These are phyloP conservation scores for Gardenia jasminoides DNA, from an alignment of 257 asterid genomes.

Conservation along the genomic window DNA sequence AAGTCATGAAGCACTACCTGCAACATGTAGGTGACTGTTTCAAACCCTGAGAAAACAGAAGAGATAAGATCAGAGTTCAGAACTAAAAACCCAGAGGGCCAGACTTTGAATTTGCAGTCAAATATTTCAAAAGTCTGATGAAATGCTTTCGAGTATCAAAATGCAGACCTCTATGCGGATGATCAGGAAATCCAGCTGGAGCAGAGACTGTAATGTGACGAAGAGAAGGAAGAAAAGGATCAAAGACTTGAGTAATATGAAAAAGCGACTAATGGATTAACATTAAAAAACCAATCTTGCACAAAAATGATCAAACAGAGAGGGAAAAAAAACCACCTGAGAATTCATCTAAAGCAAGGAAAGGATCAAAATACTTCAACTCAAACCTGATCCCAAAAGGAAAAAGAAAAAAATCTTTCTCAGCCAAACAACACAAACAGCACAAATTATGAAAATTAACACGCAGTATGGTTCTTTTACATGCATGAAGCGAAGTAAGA, in stretches of 20 bases:
- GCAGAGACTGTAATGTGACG: slow-evolving; percentile 59
- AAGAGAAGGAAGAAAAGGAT: neutral
- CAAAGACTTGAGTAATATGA: neutral
- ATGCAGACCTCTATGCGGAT: slow-evolving; percentile 88
- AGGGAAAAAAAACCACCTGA: slow-evolving; percentile 50
- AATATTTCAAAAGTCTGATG: neutral
- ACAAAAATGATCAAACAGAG: neutral
- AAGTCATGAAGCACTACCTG: slow-evolving; percentile 47
- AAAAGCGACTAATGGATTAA: neutral
- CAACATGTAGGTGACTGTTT: slow-evolving; percentile 91
- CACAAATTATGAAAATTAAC: neutral
- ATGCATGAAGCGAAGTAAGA: neutral
- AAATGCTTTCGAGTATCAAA: neutral
- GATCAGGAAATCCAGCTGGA: slow-evolving; percentile 98
- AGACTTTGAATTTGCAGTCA: neutral
- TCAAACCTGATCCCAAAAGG: slow-evolving; percentile 61
- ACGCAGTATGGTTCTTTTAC: neutral
- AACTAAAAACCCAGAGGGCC: neutral
- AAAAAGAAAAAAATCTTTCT: no score
- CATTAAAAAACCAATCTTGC: neutral
- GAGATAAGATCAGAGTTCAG: neutral
- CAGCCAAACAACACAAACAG: neutral
- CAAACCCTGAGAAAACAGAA: slow-evolving; percentile 58
- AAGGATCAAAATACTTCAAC: slow-evolving; percentile 77
- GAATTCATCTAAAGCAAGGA: slow-evolving; percentile 81